A percentile compares a stretch with the other conserved stretches of the same genome.
Conservation (phyloP, 2,329 filamentous ascomycete species). For the Dactylella cylindrospora region DNA sequence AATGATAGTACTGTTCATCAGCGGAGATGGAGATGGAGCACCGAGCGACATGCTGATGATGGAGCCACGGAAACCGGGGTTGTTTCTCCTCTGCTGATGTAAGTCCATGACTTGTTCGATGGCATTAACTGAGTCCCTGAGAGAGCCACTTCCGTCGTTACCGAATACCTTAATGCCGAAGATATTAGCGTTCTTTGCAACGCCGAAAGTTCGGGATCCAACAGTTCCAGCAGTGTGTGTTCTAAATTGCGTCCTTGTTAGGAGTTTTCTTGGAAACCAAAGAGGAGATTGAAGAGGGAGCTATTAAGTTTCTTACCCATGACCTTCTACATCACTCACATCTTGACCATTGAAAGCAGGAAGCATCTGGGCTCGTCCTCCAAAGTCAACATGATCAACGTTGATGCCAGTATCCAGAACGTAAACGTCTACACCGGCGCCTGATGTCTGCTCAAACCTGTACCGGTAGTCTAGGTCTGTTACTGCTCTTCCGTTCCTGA, state of each 20-base stretch:
- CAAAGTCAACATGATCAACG: slow-evolving; percentile 48
- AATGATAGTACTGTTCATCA: slow-evolving; percentile 59
- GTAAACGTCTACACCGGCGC: slow-evolving; percentile 56
- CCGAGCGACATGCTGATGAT: slow-evolving; percentile 64
- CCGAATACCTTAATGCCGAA: slow-evolving; percentile 56
- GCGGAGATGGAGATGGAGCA: slow-evolving; percentile 53
- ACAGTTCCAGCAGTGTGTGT: slow-evolving; percentile 48
- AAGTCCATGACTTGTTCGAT: slow-evolving; percentile 54
- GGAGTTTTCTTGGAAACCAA: not conserved
- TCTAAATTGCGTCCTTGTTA: slow-evolving; percentile 17
- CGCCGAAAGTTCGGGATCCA: slow-evolving; percentile 52
- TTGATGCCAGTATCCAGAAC: slow-evolving; percentile 56
- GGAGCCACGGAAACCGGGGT: slow-evolving; percentile 50
- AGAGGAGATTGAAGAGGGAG: not conserved
- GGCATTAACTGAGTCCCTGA: slow-evolving; percentile 52
- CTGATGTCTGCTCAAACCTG: slow-evolving; percentile 50
- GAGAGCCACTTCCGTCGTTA: slow-evolving; percentile 50
- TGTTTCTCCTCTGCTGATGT: slow-evolving; percentile 54
- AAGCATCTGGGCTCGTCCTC: slow-evolving; percentile 46
- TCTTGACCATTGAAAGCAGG: slow-evolving; percentile 55
- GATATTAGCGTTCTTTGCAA: slow-evolving; percentile 56
- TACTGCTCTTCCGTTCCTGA: slow-evolving; percentile 47
- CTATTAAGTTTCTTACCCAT: slow-evolving; percentile 60
- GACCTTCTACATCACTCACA: slow-evolving; percentile 50
- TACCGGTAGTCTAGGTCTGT: slow-evolving; percentile 52